Base-by-base conservation (phyloP, 305 asterid species). In the Stenogyne calaminthoides region DNA sequence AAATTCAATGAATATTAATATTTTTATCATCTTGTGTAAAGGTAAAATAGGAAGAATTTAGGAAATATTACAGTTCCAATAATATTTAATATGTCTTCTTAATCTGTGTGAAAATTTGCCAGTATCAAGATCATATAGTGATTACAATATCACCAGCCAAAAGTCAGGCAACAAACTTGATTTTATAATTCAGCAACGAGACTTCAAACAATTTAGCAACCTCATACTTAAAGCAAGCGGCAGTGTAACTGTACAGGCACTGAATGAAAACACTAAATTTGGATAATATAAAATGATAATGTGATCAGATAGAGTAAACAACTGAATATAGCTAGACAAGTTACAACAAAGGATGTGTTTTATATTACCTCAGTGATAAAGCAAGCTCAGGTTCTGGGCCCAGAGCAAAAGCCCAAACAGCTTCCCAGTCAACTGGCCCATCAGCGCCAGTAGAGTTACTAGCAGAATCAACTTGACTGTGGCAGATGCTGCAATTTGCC, bases 381-480 rank as follows among this genome's bases (percentile, higher is more conserved):
- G 97, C 95, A 80, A 95, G 98, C 84, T 95, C 99, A 3, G 98
- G 98, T 80, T 91, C 97, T 1, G 99, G 99, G 42, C 98, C 99
- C 74, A 95, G 93, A 76, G 92, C 83, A 86, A 90, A 92, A 76
- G 98, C 98, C 99, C 99, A 95, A 65, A 95, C 81, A 78, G 99
- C 99, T 88, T 89, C 89, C 98, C 97, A 92, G 81, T 95, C 97
- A 78, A 79, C 75, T 72, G 71, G 65, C 20, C 64, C 78, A 55
- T 78, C 81, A 46, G 69, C 70, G 51, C 73, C 83, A 75, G 77
- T 62, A 62, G 54, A 72, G 25, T 73, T 70, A 22, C 84, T 81
- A 56, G 84, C 73, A 72, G 75, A 76, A 49, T 76, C 86, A 80
- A 76, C 79, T 77, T 78, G 83, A 67, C 79, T 79, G 74, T 69